A percentile compares a stretch with the other conserved stretches of the same genome.
phyloP scores from a whole-genome alignment of 768 basidiomycete genomes.

The Collybiopsis luxurians region DNA sequence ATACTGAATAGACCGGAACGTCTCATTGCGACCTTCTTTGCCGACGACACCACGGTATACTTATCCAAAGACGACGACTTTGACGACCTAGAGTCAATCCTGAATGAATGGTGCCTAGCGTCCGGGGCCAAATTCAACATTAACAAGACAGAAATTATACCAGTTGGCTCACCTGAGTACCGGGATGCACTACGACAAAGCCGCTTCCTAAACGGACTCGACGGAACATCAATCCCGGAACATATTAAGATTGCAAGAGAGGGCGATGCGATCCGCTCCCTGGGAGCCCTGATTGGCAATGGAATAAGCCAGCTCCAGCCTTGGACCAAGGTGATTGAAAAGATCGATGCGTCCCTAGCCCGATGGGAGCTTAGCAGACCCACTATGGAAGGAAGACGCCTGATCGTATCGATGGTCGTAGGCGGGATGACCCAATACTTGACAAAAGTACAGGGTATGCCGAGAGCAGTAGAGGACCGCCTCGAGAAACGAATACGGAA shows the following conservation, averaged over 20 bases:
- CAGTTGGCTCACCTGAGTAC: slow-evolving; percentile 10
- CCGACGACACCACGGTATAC: slow-evolving; percentile 22
- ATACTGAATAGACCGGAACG: slow-evolving; percentile 10
- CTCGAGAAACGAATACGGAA: slow-evolving; percentile 12
- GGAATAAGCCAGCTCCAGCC: slow-evolving; percentile 4
- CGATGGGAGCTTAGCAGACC: slow-evolving; percentile 15
- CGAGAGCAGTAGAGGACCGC: slow-evolving; percentile 8
- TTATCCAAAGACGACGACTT: slow-evolving; percentile 10
- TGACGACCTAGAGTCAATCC: slow-evolving; percentile 3
- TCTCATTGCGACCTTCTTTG: slow-evolving; percentile 21
- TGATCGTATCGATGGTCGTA: slow-evolving; percentile 13
- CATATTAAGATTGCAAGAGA: slow-evolving; percentile 14
- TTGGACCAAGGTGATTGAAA: slow-evolving; percentile 16
- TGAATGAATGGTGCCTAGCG: slow-evolving; percentile 9
- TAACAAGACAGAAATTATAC: slow-evolving; percentile 20
- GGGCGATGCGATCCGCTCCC: slow-evolving; percentile 10
- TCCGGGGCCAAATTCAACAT: slow-evolving; percentile 20
- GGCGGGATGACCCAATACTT: slow-evolving; percentile 29
- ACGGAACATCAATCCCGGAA: background rate
- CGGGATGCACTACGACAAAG: background rate
- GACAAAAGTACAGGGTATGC: slow-evolving; percentile 27
- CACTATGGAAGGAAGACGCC: slow-evolving; percentile 12
- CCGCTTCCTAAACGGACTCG: background rate
- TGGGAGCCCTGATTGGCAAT: slow-evolving; percentile 23
- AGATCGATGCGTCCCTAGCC: slow-evolving; percentile 11